phyloP scores from a whole-genome alignment of 108 stramenopile genomes.

The Seminavis robusta region DNA sequence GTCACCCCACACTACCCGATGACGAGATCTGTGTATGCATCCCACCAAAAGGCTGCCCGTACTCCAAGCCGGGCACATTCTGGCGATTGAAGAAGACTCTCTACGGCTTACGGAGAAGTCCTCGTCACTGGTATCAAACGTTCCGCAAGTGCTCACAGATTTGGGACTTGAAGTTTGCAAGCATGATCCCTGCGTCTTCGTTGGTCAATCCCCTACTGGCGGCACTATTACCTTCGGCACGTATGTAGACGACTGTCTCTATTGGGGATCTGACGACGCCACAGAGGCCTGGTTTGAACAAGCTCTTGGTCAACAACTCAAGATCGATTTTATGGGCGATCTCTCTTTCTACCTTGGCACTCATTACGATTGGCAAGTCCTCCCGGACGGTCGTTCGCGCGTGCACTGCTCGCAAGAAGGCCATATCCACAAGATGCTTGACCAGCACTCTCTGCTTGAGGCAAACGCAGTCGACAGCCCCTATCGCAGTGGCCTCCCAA shows the following conservation, averaged over 20 bases:
- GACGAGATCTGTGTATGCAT: not conserved
- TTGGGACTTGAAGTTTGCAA: constrained; percentile 10
- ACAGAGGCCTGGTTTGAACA: not conserved
- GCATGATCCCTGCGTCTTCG: constrained; percentile 13
- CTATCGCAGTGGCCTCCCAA: constrained; percentile 23
- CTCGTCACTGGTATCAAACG: constrained; percentile 25
- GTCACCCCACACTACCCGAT: constrained; percentile 8
- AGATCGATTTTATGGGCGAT: not conserved
- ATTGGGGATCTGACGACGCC: not conserved
- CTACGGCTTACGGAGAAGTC: constrained; percentile 9
- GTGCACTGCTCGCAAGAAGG: constrained; percentile 26
- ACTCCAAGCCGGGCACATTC: too few species aligned
- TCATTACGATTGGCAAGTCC: constrained; percentile 8
- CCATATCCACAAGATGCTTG: constrained; percentile 6
- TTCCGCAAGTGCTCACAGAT: not conserved
- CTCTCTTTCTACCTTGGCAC: constrained; percentile 12
- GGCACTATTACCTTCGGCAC: not conserved
- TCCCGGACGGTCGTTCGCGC: not conserved
- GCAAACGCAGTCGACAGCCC: constrained; percentile 5
- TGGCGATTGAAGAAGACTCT: constrained; percentile 23
- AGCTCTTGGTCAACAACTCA: not conserved
- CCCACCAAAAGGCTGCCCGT: too few species aligned
- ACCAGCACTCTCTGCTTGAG: constrained; percentile 1
- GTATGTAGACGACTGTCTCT: constrained; percentile 1
- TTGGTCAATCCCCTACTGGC: not conserved